Conservation (phyloP, 805 yeast genomes). For the Metschnikowia shivogae region DNA sequence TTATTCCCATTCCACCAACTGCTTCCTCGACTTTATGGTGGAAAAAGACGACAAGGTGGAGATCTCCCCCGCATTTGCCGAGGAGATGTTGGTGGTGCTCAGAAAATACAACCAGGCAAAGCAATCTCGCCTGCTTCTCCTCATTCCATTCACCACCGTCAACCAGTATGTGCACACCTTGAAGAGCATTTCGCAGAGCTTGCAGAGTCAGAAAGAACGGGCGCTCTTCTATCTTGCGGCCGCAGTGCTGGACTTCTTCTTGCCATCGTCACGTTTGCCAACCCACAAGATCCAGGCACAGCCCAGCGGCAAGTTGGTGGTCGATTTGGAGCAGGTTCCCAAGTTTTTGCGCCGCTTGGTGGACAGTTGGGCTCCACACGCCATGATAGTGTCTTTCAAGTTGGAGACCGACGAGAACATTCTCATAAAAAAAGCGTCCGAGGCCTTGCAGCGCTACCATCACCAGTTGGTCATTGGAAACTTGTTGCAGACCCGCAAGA, state of each 20-base stretch:
- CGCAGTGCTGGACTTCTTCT: conserved; percentile 94
- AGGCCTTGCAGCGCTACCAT: conserved; percentile 77
- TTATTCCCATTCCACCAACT: conserved; percentile 76
- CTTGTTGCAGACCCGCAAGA: conserved; percentile 80
- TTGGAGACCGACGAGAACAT: conserved; percentile 80
- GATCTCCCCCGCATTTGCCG: conserved; percentile 57
- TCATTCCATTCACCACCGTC: conserved; percentile 90
- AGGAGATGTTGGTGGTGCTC: conserved; percentile 56
- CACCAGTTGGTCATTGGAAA: conserved; percentile 96
- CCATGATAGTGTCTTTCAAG: conserved; percentile 92
- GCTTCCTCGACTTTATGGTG: conserved; percentile 80
- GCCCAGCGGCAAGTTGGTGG: conserved; percentile 70
- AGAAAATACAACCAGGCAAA: conserved; percentile 52
- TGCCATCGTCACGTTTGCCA: conserved; percentile 80
- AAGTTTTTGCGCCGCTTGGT: conserved; percentile 85
- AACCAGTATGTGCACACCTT: conserved; percentile 89
- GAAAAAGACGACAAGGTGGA: conserved; percentile 52
- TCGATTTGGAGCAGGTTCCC: conserved; percentile 93
- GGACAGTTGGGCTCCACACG: conserved; percentile 90
- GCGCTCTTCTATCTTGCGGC: conserved; percentile 90
- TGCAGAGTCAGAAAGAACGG: conserved; percentile 50
- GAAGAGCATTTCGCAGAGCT: conserved; percentile 55
- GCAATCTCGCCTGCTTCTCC: conserved; percentile 49
- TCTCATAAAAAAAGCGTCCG: conserved; percentile 67
- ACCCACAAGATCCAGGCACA: conserved; percentile 93